Base-by-base conservation (phyloP, 2,329 filamentous ascomycete genomes). In the Talaromyces sp. region DNA sequence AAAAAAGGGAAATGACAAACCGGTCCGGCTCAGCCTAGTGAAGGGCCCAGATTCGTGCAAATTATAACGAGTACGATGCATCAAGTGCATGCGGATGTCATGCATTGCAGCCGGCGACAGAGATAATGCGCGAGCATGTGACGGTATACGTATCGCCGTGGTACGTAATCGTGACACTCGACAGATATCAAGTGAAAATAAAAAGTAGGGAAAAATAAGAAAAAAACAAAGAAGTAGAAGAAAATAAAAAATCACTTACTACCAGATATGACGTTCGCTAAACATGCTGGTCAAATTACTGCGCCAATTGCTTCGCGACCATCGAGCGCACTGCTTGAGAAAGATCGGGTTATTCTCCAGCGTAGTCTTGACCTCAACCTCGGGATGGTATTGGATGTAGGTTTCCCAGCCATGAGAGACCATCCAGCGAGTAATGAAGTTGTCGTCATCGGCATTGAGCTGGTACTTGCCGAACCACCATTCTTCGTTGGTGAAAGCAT, bases 221-320 rank as follows among this genome's bases (percentile, higher is more conserved):
- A 35, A 38, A 19, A 55, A 32, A 26, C 52, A 51, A 35, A 50
- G 38, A 59, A 64, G 41, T 10, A 65, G 61, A 65, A 62, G 51
- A 58, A 56, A 60, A 49, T 59, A 64, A 55, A 46, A 24, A 46
- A 46, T 17, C 31, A 86, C 91, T 88, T 84, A 96, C 93, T 79
- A 87, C 86, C 90, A 91, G 70, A 97, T 90, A 71, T 91, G 85
- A 72, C 89, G 82, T 77, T 97, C 93, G 65, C 86, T 85, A 65
- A 93, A 84, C 71, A 97, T 82, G 75, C 91, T 97, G 57, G 91
- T 97, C 76, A 91, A 88, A 76, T 98, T 98, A 80, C 92, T 96
- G 72, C 93, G 85, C 93, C 93, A 98, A 77, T 98, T 98, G 81
- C 93, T 97, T 70, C 93, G 87, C 50, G 95, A 92, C 93, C 93